Conservation (phyloP, 2,329 filamentous ascomycete species). For the Ophiostoma quercus region DNA sequence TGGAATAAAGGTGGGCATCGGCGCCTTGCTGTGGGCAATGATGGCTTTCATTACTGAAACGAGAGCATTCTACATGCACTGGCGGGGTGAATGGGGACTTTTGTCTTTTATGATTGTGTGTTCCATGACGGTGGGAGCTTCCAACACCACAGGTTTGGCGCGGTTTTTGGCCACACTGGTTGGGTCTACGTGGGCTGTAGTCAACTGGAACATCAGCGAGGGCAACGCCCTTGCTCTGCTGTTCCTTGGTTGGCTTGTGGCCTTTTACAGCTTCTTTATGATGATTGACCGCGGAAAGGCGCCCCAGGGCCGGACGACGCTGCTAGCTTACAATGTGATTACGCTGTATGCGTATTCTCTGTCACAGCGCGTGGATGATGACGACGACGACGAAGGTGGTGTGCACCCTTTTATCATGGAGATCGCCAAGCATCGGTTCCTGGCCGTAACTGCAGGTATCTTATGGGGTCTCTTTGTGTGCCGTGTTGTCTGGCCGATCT, state of each 20-base stretch:
- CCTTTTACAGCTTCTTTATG: constrained; percentile 81
- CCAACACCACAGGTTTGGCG: constrained; percentile 84
- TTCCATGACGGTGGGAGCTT: constrained; percentile 93
- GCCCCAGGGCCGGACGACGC: constrained; percentile 85
- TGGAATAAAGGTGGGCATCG: constrained; percentile 87
- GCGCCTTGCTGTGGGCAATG: constrained; percentile 81
- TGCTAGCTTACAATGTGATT: constrained; percentile 93
- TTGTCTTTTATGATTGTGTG: constrained; percentile 97
- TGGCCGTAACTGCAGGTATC: constrained; percentile 79
- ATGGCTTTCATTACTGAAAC: constrained; percentile 79
- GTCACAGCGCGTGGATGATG: constrained; percentile 69
- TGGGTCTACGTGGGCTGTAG: constrained; percentile 68
- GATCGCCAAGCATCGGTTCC: constrained; percentile 81
- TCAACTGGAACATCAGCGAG: constrained; percentile 70
- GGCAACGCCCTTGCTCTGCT: constrained; percentile 72
- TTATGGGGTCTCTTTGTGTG: constrained; percentile 91
- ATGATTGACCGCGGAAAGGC: constrained; percentile 80
- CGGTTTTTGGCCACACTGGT: constrained; percentile 82
- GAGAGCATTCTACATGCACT: constrained; percentile 73
- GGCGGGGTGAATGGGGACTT: constrained; percentile 95
- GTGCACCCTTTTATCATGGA: constrained; percentile 76
- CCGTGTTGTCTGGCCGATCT: constrained; percentile 87
- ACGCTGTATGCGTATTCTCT: constrained; percentile 92
- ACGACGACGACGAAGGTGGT: constrained; percentile 85
- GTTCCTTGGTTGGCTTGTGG: constrained; percentile 74